Evolutionary conservation across 352 stramenopile genomes (phyloP), one percentile per base, ranked within the genome.

Genomic region (Aphanomyces euteiches): DNA sequence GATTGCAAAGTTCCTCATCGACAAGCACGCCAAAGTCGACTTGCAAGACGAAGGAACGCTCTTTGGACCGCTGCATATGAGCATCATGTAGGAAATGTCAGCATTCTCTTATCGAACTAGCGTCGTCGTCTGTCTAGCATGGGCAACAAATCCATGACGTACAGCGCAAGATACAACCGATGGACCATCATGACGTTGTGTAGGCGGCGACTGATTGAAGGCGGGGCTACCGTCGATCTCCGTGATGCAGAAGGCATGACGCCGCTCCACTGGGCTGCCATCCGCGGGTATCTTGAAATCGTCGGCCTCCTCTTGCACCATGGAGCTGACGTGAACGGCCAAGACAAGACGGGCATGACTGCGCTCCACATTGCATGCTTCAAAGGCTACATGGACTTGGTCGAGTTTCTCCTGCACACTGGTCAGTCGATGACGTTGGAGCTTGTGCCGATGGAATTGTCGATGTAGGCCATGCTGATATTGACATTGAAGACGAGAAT

Each of bases 91-190:
- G 0, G 40, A 2, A 2, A 12, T 10, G 8, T 63, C 28, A 1
- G 1, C 21, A 38, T 12, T 2, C 28, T 28, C 28, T 28, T 7
- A 43, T 41, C 12, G 56, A 43, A n/a, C 12, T 36, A 13, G 19
- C 13, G 19, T 43, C 43, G 10, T 38, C 7, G 0, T 43, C 17
- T 48, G 36, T 21, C 28, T 61, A 70, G 64, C 66, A 93, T 93
- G 85, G 85, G 83, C 53, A 93, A 93, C 73, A 93, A 93, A 68
- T 79, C 83, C 21, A 59, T 93, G 3, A 85, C 85, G 41, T 74
- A 81, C 40, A 72, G n/a, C 1, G 19, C 43, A 50, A n/a, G 28
- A 53, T 10, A 21, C 0, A 7, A 6, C 8, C 47, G 40, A 56
- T 36, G 21, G 59, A 56, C 21, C 4, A 65, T 66, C 17, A 21